Evolutionary conservation across 441 rosid species (phyloP).

Genomic region (Pelargonium australe): DNA sequence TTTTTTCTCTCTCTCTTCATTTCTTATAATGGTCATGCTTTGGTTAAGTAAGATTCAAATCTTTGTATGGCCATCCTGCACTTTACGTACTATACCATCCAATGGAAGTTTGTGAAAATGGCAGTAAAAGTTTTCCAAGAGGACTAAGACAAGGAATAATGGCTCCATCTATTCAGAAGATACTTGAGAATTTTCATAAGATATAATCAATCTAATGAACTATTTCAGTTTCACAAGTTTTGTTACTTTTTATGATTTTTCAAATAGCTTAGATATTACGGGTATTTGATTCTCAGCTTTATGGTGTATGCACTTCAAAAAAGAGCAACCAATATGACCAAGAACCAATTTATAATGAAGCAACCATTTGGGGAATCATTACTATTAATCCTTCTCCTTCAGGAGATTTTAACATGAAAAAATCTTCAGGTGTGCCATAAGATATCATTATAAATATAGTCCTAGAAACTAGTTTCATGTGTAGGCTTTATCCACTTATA

Average conservation of each 20-base stretch:
- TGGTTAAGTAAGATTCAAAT: slow-evolving; percentile 9
- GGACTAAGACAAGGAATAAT: slow-evolving; percentile 1
- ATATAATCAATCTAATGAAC: neutral
- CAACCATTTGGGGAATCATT: neutral
- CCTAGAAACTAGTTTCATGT: neutral
- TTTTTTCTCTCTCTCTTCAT: slow-evolving; percentile 14
- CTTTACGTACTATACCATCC: slow-evolving; percentile 18
- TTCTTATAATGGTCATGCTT: slow-evolving; percentile 16
- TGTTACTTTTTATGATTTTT: neutral
- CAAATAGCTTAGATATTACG: neutral
- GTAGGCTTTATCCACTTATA: neutral
- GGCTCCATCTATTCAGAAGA: neutral
- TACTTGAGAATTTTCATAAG: neutral
- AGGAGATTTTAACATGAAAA: neutral
- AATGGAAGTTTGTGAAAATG: slow-evolving; percentile 18
- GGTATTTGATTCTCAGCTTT: neutral
- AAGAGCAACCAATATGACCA: neutral
- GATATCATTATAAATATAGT: no score
- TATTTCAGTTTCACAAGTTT: neutral
- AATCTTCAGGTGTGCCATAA: neutral
- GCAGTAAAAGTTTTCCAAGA: slow-evolving; percentile 4
- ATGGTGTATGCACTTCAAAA: neutral
- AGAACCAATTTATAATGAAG: neutral
- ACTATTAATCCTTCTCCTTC: neutral
- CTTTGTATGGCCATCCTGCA: slow-evolving; percentile 5